Evolutionary conservation across 257 asterid species (phyloP), one percentile per base, ranked within the genome.

Genomic region (Thymus quinquecostatus): DNA sequence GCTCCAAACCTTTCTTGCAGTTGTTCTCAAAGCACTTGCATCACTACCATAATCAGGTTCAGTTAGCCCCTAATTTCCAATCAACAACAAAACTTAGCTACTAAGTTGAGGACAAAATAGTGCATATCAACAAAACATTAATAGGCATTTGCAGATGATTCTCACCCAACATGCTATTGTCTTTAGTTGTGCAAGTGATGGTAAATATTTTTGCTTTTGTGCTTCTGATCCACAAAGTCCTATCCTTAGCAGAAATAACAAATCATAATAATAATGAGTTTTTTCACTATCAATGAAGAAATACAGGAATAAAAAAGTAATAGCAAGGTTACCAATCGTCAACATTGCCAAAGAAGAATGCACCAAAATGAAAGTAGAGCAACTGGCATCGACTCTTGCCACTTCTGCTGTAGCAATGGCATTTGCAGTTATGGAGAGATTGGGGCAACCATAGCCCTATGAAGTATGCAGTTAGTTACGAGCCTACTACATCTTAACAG

Each of bases 41-140:
- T 92, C 99, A 70, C 99, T 95, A 76, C 99, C 99, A 74, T 86
- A 81, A 77, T 92, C 92, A 69, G 99, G 99, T 83, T 95, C 98
- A 8, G 98, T 89, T 80, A 95, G 80, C 74, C 80, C 99, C 99
- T 95, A 77, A 21, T 59, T 58, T 50, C 50, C 73, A 76, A 78
- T 30, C 68, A 77, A 74, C 36, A 27, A 43, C 64, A 69, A 9
- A 64, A 14, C 49, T 70, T 56, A 66, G 69, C 70, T 49, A 72
- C 53, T 66, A 14, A 50, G 32, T 44, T 13, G 50, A 9, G 44
- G 30, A 60, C 49, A 47, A 73, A 61, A 36, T 59, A 6, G 60
- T 10, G 6, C 13, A 56, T 2, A 38, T 51, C 33, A 43, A 70
- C 36, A 28, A 64, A 74, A 68, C 59, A 50, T 32, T 13, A 50